Base-by-base conservation (phyloP, 805 yeast species). In the Metschnikowia amazonensis region DNA sequence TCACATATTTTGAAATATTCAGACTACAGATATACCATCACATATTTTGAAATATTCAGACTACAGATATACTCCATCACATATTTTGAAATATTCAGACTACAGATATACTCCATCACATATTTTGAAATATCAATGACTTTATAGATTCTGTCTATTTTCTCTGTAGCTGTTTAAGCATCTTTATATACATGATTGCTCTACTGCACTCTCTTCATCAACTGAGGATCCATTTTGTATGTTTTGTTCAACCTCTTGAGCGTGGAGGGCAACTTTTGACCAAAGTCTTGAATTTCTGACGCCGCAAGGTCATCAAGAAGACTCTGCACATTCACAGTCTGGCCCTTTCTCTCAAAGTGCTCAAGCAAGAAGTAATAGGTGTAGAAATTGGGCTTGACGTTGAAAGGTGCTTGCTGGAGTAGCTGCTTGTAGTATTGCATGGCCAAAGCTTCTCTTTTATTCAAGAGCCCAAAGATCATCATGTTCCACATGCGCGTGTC, bases 321-420 rank as follows among this genome's bases (percentile, higher is more conserved):
- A 48, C 49, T 59, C 47, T 70, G 67, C 18, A 69, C 54, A 38
- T 62, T 60, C 10, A 57, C 60, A 18, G 41, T 44, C 48, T 75
- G 69, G 23, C 64, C 60, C 29, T 56, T 55, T 32, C 59, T 59
- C 30, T 58, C 41, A 39, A 69, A 76, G 52, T 70, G 70, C 36
- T 58, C 62, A 43, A 79, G 55, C 52, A 79, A 56, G 60, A 63
- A 77, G 60, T 66, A 77, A 59, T 58, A 79, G 5, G 82, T 76
- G 65, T 56, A 79, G 47, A 63, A 58, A 56, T 79, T 79, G n/a
- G 82, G 80, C 35, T 56, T 58, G 27, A 55, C 53, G 10, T 50
- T 45, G 25, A 51, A 48, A 25, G 50, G 49, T 36, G 53, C 38
- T 45, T 60, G 59, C 24, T 53, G 46, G 49, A 65, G 60, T 46